These are phyloP conservation scores for Xylaria venustula DNA, from an alignment of 495 filamentous ascomycete species.

Conservation along the genomic window DNA sequence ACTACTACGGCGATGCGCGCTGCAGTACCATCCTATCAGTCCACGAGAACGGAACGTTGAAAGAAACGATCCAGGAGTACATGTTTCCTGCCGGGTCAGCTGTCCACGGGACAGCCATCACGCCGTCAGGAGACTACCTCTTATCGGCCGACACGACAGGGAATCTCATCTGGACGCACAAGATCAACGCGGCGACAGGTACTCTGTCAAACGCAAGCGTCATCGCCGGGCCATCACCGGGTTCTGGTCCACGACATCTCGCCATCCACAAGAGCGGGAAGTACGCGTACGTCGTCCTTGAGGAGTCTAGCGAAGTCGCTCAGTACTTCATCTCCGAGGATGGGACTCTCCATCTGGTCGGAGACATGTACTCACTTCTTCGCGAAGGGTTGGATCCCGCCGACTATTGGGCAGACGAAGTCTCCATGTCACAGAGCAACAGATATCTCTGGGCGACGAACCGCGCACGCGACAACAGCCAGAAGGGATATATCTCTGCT, in stretches of 20 bases:
- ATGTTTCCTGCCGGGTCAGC: conserved; percentile 27
- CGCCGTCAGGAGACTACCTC: conserved; percentile 15
- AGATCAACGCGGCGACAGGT: conserved; percentile 20
- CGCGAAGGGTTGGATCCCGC: conserved; percentile 7
- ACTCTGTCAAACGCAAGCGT: conserved; percentile 5
- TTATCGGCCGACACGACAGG: conserved; percentile 35
- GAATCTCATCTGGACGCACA: conserved; percentile 38
- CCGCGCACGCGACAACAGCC: too few species aligned
- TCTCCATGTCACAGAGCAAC: conserved; percentile 29
- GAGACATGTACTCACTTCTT: too few species aligned
- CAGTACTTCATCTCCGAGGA: conserved; percentile 14
- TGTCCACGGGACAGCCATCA: conserved; percentile 36
- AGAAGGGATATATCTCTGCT: conserved; percentile 32
- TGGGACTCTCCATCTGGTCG: too few species aligned
- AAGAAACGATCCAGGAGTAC: conserved; percentile 24
- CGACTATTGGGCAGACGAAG: conserved; percentile 38
- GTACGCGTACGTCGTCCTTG: conserved; percentile 32
- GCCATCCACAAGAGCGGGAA: conserved; percentile 26
- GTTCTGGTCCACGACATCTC: conserved; percentile 29
- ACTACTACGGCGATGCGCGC: conserved; percentile 27
- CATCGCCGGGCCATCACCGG: conserved; percentile 13
- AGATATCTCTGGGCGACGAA: conserved; percentile 39
- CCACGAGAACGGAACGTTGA: conserved; percentile 25
- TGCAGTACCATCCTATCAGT: conserved; percentile 35
- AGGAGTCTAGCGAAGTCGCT: conserved; percentile 26